Percentiles rank a stretch among this genome's conserved stretches.
Evolutionary conservation across 768 basidiomycete species (phyloP).

Genomic region (Mycena epipterygia): DNA sequence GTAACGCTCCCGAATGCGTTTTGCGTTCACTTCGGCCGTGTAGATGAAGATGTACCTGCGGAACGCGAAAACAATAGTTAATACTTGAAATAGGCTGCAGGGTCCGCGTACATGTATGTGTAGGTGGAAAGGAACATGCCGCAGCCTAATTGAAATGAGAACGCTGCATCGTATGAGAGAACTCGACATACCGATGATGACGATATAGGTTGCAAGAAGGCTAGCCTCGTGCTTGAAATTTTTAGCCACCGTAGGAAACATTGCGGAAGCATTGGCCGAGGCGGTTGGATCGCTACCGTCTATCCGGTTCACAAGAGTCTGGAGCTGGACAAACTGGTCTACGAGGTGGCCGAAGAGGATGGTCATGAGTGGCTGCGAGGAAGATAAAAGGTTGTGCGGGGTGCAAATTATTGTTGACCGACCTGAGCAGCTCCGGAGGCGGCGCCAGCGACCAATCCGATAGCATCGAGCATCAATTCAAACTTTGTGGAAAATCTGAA

Average conservation of each 20-base stretch:
- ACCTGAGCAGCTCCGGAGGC: constrained; percentile 89
- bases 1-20: constrained; percentile 88
- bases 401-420: constrained; percentile 41
- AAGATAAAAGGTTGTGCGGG: no score
- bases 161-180: not conserved
- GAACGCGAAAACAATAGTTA: constrained; percentile 39
- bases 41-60: constrained; percentile 68
- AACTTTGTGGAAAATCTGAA: constrained; percentile 79
- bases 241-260: constrained; percentile 53
- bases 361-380: constrained; percentile 85
- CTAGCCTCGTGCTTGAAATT: constrained; percentile 68
- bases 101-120: constrained; percentile 65
- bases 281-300: constrained; percentile 43
- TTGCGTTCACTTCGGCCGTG: constrained; percentile 85
- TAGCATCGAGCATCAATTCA: constrained; percentile 75
- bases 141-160: constrained; percentile 50
- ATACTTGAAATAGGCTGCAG: constrained; percentile 40
- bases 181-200: constrained; percentile 68
- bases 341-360: constrained; percentile 89
- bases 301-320: constrained; percentile 40
- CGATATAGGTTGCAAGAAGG: constrained; percentile 73
- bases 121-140: constrained; percentile 84
- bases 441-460: constrained; percentile 82
- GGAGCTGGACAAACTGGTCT: constrained; percentile 78
- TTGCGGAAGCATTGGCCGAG: constrained; percentile 50